Evolutionary conservation across 129 eudicot species (phyloP).

Genomic region (Apium graveolens): DNA sequence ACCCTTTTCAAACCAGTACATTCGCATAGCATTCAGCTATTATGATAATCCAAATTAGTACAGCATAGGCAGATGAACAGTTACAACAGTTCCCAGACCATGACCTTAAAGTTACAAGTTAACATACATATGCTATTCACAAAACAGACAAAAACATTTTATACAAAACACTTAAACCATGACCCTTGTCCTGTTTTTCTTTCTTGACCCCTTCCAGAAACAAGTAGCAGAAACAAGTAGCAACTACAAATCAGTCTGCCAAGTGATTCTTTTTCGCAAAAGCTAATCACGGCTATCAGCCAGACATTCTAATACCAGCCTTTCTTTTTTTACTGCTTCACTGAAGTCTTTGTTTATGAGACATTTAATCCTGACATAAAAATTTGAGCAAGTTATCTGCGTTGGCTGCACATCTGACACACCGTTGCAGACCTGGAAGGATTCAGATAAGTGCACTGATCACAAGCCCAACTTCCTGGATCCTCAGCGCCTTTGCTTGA

Average conservation of each 20-base stretch:
- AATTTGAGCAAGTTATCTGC: slow-evolving; percentile 19
- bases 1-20: not conserved
- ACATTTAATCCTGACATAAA: slow-evolving; percentile 20
- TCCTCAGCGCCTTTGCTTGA: slow-evolving; percentile 26
- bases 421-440: slow-evolving; percentile 13
- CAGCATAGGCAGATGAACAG: not conserved
- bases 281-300: not conserved
- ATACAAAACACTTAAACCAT: not conserved
- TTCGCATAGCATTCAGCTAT: not conserved
- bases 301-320: not conserved
- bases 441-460: slow-evolving; percentile 35
- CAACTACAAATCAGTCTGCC: not conserved
- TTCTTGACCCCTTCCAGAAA: not conserved
- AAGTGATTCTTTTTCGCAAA: not conserved
- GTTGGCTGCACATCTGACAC: slow-evolving; percentile 29
- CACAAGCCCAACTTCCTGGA: slow-evolving; percentile 34
- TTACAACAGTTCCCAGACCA: not conserved
- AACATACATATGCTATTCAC: not conserved
- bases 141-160: not conserved
- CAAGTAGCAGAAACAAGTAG: no score
- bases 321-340: slow-evolving; percentile 16
- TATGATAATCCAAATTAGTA: not conserved
- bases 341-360: slow-evolving; percentile 21
- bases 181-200: not conserved
- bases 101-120: not conserved